Percentiles rank a stretch among this genome's conserved stretches.
Evolutionary conservation across 306 rosid genomes (phyloP).

Genomic region (Acacia acuminata): DNA sequence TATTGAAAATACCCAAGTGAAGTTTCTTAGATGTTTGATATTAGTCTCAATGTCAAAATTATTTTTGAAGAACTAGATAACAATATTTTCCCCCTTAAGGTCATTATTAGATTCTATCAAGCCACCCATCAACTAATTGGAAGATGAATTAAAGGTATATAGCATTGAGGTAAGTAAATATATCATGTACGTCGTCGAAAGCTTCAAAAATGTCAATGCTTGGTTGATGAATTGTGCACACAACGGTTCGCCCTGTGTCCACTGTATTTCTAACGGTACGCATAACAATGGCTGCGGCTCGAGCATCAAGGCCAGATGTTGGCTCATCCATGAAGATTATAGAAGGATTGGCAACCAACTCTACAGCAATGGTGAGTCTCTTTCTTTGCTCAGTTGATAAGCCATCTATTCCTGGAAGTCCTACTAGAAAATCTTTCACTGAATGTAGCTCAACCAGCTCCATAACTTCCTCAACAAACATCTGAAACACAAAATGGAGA

Average conservation of each 20-base stretch:
- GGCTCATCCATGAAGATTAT: slow-evolving; percentile 71
- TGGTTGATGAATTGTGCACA: slow-evolving; percentile 70
- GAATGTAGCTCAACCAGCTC: slow-evolving; percentile 52
- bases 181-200: slow-evolving; percentile 51
- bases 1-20: not conserved
- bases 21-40: not conserved
- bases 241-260: slow-evolving; percentile 60
- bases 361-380: slow-evolving; percentile 63
- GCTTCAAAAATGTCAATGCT: slow-evolving; percentile 63
- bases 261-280: slow-evolving; percentile 59
- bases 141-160: too few species aligned
- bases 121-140: too few species aligned
- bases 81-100: too few species aligned
- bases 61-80: not conserved
- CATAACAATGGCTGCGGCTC: slow-evolving; percentile 66
- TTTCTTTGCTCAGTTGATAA: slow-evolving; percentile 64
- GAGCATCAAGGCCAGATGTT: slow-evolving; percentile 66
- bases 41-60: not conserved
- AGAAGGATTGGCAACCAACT: slow-evolving; percentile 64
- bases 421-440: slow-evolving; percentile 50
- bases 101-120: too few species aligned
- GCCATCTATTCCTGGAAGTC: slow-evolving; percentile 57
- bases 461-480: slow-evolving; percentile 65
- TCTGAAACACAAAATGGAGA: slow-evolving; percentile 29
- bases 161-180: too few species aligned